Conservation (phyloP, 768 basidiomycete species). For the Russula dissimulans region DNA sequence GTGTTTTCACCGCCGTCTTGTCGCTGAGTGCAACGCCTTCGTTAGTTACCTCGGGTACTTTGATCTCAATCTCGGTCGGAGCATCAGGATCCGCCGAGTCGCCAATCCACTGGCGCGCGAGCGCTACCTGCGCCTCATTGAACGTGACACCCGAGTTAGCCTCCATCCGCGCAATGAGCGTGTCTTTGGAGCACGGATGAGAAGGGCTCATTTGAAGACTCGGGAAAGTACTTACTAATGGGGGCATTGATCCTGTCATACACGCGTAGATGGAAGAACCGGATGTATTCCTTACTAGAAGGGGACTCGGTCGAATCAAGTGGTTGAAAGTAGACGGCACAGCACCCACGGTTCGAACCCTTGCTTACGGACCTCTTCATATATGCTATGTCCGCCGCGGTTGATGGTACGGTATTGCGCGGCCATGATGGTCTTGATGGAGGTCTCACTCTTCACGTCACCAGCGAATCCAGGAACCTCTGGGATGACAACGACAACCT, state of each 20-base stretch:
- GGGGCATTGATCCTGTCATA: slow-evolving; percentile 90
- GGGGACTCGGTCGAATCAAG: not conserved
- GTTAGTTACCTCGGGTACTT: slow-evolving; percentile 40
- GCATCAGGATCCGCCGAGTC: slow-evolving; percentile 27
- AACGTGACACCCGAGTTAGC: slow-evolving; percentile 67
- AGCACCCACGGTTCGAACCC: slow-evolving; percentile 67
- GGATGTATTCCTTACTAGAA: slow-evolving; percentile 68
- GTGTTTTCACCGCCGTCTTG: slow-evolving; percentile 44
- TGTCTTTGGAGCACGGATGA: slow-evolving; percentile 21
- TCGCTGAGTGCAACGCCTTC: slow-evolving; percentile 44
- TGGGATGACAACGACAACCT: slow-evolving; percentile 84
- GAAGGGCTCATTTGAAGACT: not conserved
- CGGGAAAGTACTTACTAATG: slow-evolving; percentile 32
- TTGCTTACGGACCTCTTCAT: slow-evolving; percentile 67
- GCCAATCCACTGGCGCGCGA: slow-evolving; percentile 68
- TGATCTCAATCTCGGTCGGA: slow-evolving; percentile 49
- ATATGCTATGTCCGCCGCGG: slow-evolving; percentile 79
- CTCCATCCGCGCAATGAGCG: slow-evolving; percentile 63
- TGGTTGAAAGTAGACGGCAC: not conserved
- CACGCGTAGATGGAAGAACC: slow-evolving; percentile 85
- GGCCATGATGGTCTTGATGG: slow-evolving; percentile 78
- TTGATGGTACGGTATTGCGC: slow-evolving; percentile 86
- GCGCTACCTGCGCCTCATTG: slow-evolving; percentile 79
- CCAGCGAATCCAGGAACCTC: slow-evolving; percentile 90
- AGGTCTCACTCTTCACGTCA: slow-evolving; percentile 55